Base-by-base conservation (phyloP, 306 rosid species). In the Sicyos edulis region DNA sequence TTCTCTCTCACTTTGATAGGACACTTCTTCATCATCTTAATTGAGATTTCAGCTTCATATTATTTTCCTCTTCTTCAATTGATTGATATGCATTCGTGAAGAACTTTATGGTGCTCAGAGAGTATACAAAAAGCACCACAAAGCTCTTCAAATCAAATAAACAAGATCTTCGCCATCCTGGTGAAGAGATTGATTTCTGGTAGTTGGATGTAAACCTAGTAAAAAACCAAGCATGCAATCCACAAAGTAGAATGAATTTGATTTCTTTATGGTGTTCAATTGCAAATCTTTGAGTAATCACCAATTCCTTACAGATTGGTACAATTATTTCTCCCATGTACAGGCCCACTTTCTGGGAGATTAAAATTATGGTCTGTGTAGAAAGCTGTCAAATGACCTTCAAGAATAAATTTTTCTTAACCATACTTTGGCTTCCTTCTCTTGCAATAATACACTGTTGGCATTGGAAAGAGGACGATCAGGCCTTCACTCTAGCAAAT, bases 41-140 rank as follows among this genome's bases (percentile, higher is more conserved):
- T 22, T 24, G n/a, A 57, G 37, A 22, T 11, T 57, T 22, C 16
- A 2, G 37, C 16, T 57, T 22, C 63, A 57, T 57, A 21, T 29
- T 11, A 57, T 12, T 22, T 57, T 57, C 34, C 34, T 12, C 63
- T 57, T 57, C 63, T 57, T 57, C 34, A 16, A 54, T n/a, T 17
- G 22, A 53, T 53, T n/a, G 37, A 57, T 57, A 22, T 4, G 22
- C 37, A 20, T 11, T 57, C 5, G 63, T 22, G 63, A 57, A 22
- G 63, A 22, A 57, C 63, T 57, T 57, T 57, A 8, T 22, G n/a
- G 63, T 22, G 34, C 63, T 57, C 19, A 51, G 55, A 51, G 55
- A 50, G 54, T 13, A 50, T 13, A 51, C 19, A 51, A 51, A 51
- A 51, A 51, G 59, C 59, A 54, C 59, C 24, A 54, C 59, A 54